Base-by-base conservation (phyloP, 2,329 filamentous ascomycete genomes). In the Myriosclerotinia curreyana region DNA sequence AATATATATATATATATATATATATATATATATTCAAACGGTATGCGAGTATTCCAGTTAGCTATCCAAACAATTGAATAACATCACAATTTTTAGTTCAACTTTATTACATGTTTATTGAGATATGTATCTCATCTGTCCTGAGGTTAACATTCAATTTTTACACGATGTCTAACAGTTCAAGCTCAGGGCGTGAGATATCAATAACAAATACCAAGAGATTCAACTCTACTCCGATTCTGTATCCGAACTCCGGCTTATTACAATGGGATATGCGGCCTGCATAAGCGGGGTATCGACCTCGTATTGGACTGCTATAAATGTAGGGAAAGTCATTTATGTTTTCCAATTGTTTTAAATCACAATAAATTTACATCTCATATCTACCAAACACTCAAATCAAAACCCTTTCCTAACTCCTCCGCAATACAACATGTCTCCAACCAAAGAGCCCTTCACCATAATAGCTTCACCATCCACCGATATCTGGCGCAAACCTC, bases 401-500 rank as follows among this genome's bases (percentile, higher is more conserved):
- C 8, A 2, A 54, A 7, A 9, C 2, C 34, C 14, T 15, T 14
- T 2, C 25, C 2, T 1, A 25, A 25, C 20, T 7, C 2, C 31
- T 2, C 25, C 28, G 48, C 9, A 36, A 48, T 34, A 25, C 28
- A 48, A 48, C 3, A 58, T 58, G 55, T 22, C 55, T 48, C 42
- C 42, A 20, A 58, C 55, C n/a, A 58, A 58, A 58, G 42, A 48
- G 48, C 34, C 58, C 46, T 60, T 60, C 34, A 53, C 46, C 20
- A 40, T 60, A 53, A 42, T 22, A 14, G 58, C 58, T 8, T 15
- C 44, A 22, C 36, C 58, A 50, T 38, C 34, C 11, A 60, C 58
- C 14, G 58, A 60, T 17, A 40, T 60, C 34, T 60, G 62, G 62
- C 62, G 62, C 46, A 64, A 60, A n/a, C 62, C 62, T 20, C 62